These are phyloP conservation scores for Cercospora sp. DNA, from an alignment of 2,329 filamentous ascomycete species.

Conservation along the genomic window DNA sequence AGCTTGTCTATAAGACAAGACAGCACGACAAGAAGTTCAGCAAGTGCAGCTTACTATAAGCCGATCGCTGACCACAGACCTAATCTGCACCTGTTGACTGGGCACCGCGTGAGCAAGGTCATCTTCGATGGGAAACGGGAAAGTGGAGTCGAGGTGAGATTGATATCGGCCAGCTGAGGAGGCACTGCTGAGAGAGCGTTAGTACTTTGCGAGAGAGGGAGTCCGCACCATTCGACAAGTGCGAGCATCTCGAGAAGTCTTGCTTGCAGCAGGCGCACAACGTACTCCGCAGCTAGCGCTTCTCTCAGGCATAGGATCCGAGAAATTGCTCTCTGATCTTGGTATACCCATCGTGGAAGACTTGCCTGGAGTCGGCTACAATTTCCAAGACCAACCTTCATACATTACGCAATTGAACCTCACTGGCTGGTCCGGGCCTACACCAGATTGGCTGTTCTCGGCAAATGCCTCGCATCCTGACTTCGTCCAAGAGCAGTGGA, in stretches of 20 bases:
- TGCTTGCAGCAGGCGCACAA: not conserved
- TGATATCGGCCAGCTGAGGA: not conserved
- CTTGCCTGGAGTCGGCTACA: not conserved
- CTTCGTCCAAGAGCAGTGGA: not conserved
- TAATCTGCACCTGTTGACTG: not conserved
- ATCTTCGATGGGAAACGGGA: not conserved
- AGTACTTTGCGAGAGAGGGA: not conserved
- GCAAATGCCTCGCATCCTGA: not conserved
- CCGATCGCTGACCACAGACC: not conserved
- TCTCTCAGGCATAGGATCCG: not conserved
- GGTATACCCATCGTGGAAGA: not conserved
- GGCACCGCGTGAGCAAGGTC: not conserved
- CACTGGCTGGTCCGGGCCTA: not conserved
- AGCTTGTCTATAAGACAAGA: not conserved
- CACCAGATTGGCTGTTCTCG: not conserved
- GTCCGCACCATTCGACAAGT: not conserved
- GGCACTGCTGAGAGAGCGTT: not conserved
- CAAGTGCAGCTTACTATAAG: not conserved
- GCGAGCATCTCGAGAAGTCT: not conserved
- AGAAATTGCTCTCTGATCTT: not conserved
- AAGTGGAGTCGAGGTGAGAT: not conserved
- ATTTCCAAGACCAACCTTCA: not conserved
- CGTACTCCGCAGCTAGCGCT: not conserved
- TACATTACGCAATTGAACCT: not conserved
- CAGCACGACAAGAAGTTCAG: not conserved